phyloP scores from a whole-genome alignment of 2,329 filamentous ascomycete species.

The Dothistroma pini region DNA sequence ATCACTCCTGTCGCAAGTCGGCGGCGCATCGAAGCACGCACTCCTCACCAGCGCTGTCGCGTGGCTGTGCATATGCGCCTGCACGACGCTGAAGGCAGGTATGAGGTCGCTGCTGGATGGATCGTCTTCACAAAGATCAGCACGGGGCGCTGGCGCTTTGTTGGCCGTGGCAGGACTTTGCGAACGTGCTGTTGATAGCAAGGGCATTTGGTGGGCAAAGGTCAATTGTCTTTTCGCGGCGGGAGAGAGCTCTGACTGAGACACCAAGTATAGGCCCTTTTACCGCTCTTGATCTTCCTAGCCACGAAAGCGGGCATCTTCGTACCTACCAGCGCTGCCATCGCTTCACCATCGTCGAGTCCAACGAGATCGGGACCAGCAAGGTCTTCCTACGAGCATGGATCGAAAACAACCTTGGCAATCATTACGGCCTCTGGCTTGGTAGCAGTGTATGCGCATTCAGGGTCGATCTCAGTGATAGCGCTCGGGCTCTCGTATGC shows the following conservation, averaged over 20 bases:
- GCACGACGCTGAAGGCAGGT: conserved; percentile 34
- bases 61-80: conserved; percentile 41
- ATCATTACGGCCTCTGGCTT: conserved; percentile 37
- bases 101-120: conserved; percentile 18
- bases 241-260: conserved; percentile 26
- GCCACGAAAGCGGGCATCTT: conserved; percentile 19
- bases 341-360: conserved; percentile 7
- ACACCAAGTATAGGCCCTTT: conserved; percentile 25
- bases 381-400: conserved; percentile 15
- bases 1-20: conserved; percentile 22
- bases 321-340: conserved; percentile 6
- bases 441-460: conserved; percentile 35
- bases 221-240: conserved; percentile 27
- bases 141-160: conserved; percentile 42
- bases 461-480: conserved; percentile 34
- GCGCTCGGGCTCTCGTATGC: conserved; percentile 43
- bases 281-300: conserved; percentile 28
- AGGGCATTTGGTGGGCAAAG: conserved; percentile 46
- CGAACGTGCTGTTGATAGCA: conserved; percentile 43
- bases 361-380: conserved; percentile 16
- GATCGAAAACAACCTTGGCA: conserved; percentile 31
- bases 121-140: conserved; percentile 28
- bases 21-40: conserved; percentile 16
- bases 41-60: conserved; percentile 43
- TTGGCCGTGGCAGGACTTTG: conserved; percentile 43